Evolutionary conservation across 176 grass and related monocot genomes (phyloP).

Genomic region (Bothriochloa decipiens): DNA sequence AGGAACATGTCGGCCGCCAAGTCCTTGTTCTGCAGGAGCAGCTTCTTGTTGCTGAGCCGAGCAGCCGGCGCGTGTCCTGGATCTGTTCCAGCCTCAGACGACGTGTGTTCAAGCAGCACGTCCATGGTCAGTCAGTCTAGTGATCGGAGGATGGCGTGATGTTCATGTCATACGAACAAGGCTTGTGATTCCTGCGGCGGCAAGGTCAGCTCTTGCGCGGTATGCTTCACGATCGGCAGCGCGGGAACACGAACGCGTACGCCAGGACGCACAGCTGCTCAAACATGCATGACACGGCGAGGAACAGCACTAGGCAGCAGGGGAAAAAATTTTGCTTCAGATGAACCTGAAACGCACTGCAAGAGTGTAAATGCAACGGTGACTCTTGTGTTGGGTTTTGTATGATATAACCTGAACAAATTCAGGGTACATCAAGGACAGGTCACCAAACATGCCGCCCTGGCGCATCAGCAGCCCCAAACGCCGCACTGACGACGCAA

Average conservation of each 20-base stretch:
- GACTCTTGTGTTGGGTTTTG: too few species aligned
- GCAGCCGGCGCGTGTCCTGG: neutral
- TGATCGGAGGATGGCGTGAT: neutral
- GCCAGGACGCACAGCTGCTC: too few species aligned
- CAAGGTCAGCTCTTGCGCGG: neutral
- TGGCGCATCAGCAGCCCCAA: constrained; percentile 42
- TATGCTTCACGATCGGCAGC: neutral
- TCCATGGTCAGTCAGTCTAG: too few species aligned
- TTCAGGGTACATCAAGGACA: too few species aligned
- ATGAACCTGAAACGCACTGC: too few species aligned
- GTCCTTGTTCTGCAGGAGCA: neutral
- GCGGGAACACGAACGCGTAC: neutral
- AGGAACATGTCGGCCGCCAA: neutral
- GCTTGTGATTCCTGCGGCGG: neutral
- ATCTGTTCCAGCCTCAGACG: neutral
- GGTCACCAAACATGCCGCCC: too few species aligned
- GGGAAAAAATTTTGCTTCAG: too few species aligned
- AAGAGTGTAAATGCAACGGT: too few species aligned
- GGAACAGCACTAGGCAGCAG: too few species aligned
- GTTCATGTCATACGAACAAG: neutral
- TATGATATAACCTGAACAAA: too few species aligned
- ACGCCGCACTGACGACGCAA: constrained; percentile 36
- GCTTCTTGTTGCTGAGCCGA: neutral
- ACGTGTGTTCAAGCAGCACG: neutral
- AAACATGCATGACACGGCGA: too few species aligned